Evolutionary conservation across 2,329 filamentous ascomycete species (phyloP).

Genomic region (Cercospora beticola): DNA sequence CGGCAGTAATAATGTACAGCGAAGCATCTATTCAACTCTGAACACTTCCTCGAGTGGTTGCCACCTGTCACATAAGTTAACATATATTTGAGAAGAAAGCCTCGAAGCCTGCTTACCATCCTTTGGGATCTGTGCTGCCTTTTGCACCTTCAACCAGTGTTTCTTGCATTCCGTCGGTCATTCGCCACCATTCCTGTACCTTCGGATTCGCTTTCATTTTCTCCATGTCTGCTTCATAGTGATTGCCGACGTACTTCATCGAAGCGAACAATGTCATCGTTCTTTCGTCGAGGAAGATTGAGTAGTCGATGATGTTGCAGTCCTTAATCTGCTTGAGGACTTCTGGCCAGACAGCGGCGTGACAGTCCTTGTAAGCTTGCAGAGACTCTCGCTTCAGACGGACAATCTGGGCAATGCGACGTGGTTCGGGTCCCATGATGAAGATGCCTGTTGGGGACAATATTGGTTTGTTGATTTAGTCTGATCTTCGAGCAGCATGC

Average conservation of each 20-base stretch:
- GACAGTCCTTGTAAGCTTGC: constrained; percentile 70
- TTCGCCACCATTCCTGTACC: constrained; percentile 58
- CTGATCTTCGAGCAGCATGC: not conserved
- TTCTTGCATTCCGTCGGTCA: constrained; percentile 75
- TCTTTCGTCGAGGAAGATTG: constrained; percentile 66
- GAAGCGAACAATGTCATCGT: constrained; percentile 67
- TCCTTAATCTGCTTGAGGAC: constrained; percentile 73
- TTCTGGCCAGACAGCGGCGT: constrained; percentile 73
- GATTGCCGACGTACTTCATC: constrained; percentile 75
- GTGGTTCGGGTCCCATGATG: constrained; percentile 31
- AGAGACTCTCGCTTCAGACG: constrained; percentile 67
- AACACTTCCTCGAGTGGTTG: constrained; percentile 69
- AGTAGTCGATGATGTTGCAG: constrained; percentile 74
- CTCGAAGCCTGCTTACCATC: constrained; percentile 51
- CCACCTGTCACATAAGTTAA: constrained; percentile 41
- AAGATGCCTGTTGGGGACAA: not conserved
- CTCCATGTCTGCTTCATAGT: constrained; percentile 73
- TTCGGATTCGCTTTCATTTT: constrained; percentile 70
- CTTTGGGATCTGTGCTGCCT: constrained; percentile 55
- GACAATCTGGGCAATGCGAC: constrained; percentile 69
- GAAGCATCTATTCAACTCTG: constrained; percentile 40
- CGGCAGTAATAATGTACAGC: constrained; percentile 31
- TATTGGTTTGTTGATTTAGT: not conserved
- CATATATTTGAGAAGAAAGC: not conserved
- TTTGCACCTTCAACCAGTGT: constrained; percentile 58